Base-by-base conservation (phyloP, 75 land plant genomes). In the Picea glauca region DNA sequence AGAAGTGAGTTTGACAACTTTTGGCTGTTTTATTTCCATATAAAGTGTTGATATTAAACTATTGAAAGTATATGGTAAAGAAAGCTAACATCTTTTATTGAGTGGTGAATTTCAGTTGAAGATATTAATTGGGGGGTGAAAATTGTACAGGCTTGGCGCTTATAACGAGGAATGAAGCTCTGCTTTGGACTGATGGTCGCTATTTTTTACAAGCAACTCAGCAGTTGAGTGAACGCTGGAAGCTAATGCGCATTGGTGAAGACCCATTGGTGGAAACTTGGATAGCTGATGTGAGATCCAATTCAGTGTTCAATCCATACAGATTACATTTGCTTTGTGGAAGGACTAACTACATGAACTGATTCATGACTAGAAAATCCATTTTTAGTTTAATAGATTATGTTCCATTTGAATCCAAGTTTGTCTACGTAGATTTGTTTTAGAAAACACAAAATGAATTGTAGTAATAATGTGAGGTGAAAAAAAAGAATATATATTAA, bases 141-240 rank as follows among this genome's bases (percentile, higher is more conserved):
- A 43, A n/a, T 21, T 58, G 31, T 81, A 65, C 88, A 96, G 99
- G 99, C 57, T 80, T 95, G 77, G 99, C 98, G 5, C 85, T 98
- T 73, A 85, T 98, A 75, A 90, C 94, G 35, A 76, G 68, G 82
- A 76, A 81, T 62, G 91, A 91, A 60, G 98, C 98, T 59, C 83
- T 83, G 58, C 84, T 97, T 17, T 98, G 98, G 99, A 98, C 99
- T 11, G 99, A 98, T 90, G 99, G 99, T 17, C 91, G 99, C 15
- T 98, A 98, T 78, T 98, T 98, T 76, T 80, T 98, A 88, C 99
- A 98, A 82, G 99, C 99, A 75, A 60, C 78, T 40, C 90, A 95
- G 62, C 87, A 98, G 80, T 90, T 98, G 65, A 90, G 89, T 81
- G 85, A 86, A 40, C 84, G 85, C 6, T 98, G 99, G 99, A 88